These are phyloP conservation scores for Mucuna pruriens DNA, from an alignment of 306 rosid genomes.

Conservation along the genomic window DNA sequence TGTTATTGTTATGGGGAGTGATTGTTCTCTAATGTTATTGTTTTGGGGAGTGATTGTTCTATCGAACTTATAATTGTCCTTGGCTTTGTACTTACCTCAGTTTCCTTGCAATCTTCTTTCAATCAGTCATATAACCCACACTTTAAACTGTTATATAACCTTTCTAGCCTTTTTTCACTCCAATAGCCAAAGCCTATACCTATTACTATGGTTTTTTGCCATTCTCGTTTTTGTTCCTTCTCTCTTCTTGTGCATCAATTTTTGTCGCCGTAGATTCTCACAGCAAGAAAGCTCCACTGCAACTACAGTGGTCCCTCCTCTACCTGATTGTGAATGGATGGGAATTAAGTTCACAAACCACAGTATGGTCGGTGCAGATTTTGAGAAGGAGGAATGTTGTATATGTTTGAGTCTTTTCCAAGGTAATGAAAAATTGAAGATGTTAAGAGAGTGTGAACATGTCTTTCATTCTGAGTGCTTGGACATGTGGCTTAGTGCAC, in stretches of 20 bases:
- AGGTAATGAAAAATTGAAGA: conserved; percentile 48
- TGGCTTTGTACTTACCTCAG: too few species aligned
- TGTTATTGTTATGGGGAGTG: too few species aligned
- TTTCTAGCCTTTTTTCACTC: conserved; percentile 34
- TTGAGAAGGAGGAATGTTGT: conserved; percentile 42
- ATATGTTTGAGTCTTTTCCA: conserved; percentile 53
- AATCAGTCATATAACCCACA: too few species aligned
- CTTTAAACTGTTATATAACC: too few species aligned
- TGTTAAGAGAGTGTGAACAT: conserved; percentile 49
- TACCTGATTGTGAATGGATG: not conserved
- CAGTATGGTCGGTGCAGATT: not conserved
- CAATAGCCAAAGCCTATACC: conserved; percentile 22
- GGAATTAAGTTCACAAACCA: conserved; percentile 5
- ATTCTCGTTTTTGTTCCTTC: conserved; percentile 29
- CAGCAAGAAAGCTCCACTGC: not conserved
- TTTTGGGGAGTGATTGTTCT: too few species aligned
- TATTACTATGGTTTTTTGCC: conserved; percentile 30
- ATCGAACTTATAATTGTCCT: too few species aligned
- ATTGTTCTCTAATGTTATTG: too few species aligned
- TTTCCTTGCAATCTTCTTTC: too few species aligned
- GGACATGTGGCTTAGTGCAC: conserved; percentile 47
- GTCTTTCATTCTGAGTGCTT: conserved; percentile 53
- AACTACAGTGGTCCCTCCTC: not conserved
- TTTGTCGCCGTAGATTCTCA: conserved; percentile 22
- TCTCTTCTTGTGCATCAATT: conserved; percentile 30